Conservation (phyloP, 1,284 basidiomycete species). For the Mycosarcoma maydis region DNA sequence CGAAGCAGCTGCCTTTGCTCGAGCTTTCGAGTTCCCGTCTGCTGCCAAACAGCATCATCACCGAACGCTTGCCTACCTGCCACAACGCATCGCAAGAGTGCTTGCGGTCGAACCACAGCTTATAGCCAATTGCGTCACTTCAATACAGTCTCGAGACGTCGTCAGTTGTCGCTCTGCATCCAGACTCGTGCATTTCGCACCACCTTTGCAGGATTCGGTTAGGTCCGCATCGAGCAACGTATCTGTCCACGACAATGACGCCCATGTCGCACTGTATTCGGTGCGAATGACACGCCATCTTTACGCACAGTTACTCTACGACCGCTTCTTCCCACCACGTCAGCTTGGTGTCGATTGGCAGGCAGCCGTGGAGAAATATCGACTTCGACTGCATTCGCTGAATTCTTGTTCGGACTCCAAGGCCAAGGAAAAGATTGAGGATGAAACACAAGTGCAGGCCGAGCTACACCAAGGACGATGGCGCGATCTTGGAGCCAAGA, state of each 20-base stretch:
- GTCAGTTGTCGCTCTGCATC: conserved; percentile 76
- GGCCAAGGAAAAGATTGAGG: conserved; percentile 15
- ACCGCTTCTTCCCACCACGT: conserved; percentile 90
- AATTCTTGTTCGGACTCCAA: too few species aligned
- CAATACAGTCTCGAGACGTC: conserved; percentile 40
- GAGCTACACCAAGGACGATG: conserved; percentile 47
- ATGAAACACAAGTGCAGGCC: conserved; percentile 19
- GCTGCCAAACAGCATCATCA: conserved; percentile 79
- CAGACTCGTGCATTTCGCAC: conserved; percentile 86
- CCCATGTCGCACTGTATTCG: conserved; percentile 19
- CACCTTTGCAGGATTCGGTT: conserved; percentile 71
- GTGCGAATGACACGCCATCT: conserved; percentile 55
- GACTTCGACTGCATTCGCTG: conserved; percentile 15
- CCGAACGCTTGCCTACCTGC: conserved; percentile 80
- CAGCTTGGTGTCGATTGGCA: conserved; percentile 75
- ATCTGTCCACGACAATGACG: neutral
- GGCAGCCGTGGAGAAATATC: conserved; percentile 46
- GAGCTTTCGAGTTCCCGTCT: conserved; percentile 69
- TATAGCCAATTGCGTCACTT: conserved; percentile 76
- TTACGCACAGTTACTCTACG: conserved; percentile 89
- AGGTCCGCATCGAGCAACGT: neutral
- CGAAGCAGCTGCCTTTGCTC: conserved; percentile 40
- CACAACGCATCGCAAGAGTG: conserved; percentile 79
- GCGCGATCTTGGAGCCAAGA: conserved; percentile 59
- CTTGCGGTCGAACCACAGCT: conserved; percentile 75